These are phyloP conservation scores for Annulohypoxylon moriforme DNA, from an alignment of 495 filamentous ascomycete genomes.

Conservation along the genomic window DNA sequence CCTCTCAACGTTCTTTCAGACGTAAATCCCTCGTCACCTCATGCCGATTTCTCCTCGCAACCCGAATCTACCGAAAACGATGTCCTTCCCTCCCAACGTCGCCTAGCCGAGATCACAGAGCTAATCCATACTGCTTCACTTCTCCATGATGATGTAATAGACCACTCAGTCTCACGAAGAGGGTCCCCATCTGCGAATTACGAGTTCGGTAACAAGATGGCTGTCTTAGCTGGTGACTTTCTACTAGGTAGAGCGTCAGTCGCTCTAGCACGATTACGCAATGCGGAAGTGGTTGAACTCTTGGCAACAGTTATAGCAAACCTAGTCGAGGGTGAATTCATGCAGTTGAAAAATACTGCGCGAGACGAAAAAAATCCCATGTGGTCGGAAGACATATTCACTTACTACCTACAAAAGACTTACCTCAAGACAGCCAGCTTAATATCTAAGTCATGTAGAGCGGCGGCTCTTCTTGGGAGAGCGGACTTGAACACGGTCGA, in stretches of 20 bases:
- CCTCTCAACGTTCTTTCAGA: conserved; percentile 80
- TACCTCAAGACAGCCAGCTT: conserved; percentile 96
- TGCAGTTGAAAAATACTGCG: conserved; percentile 97
- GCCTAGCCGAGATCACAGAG: conserved; percentile 96
- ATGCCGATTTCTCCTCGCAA: conserved; percentile 61
- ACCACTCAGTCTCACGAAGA: conserved; percentile 85
- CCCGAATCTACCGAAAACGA: conserved; percentile 70
- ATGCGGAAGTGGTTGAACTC: conserved; percentile 94
- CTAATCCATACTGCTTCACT: conserved; percentile 96
- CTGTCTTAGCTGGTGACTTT: conserved; percentile 95
- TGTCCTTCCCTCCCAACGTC: conserved; percentile 90
- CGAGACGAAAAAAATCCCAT: conserved; percentile 82
- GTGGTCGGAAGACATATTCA: conserved; percentile 86
- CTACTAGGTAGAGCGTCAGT: conserved; percentile 93
- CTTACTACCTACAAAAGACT: conserved; percentile 98
- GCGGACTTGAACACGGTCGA: conserved; percentile 83
- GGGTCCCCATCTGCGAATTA: conserved; percentile 88
- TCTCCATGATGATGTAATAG: conserved; percentile 97
- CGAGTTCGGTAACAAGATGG: conserved; percentile 98
- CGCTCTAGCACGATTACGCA: conserved; percentile 86
- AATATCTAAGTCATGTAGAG: conserved; percentile 94
- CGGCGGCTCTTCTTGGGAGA: conserved; percentile 85
- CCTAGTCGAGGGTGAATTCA: conserved; percentile 97
- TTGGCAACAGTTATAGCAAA: conserved; percentile 97
- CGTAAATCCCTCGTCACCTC: conserved; percentile 74